Evolutionary conservation across 2,329 filamentous ascomycete species (phyloP).

Genomic region (Hortaea werneckii): DNA sequence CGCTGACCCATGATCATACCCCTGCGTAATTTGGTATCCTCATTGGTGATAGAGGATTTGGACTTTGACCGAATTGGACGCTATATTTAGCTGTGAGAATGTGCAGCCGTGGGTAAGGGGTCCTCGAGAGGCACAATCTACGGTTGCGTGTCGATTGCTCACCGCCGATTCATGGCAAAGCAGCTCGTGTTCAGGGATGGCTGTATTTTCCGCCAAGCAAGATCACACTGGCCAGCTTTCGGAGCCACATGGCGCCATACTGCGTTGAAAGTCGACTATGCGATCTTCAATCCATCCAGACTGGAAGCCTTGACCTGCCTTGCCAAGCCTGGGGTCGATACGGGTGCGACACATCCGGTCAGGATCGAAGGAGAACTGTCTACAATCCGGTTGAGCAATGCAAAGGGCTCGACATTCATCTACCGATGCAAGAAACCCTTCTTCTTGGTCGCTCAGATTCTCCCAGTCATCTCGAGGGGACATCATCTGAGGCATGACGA

Average conservation of each 20-base stretch:
- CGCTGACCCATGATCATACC: too few species aligned
- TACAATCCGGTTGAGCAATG: not conserved
- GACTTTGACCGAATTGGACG: too few species aligned
- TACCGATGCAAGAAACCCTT: not conserved
- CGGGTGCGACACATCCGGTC: not conserved
- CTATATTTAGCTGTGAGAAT: too few species aligned
- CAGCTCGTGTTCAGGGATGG: too few species aligned
- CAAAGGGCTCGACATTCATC: not conserved
- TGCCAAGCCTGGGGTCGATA: not conserved
- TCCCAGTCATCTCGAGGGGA: not conserved
- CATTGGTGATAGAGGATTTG: too few species aligned
- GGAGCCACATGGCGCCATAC: not conserved
- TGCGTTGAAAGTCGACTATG: not conserved
- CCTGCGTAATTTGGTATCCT: too few species aligned
- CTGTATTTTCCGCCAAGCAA: too few species aligned
- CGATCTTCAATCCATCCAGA: not conserved
- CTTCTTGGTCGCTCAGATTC: not conserved
- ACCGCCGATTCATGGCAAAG: too few species aligned
- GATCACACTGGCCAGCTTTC: not conserved
- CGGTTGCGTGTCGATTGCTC: too few species aligned
- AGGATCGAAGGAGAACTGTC: not conserved
- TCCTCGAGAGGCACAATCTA: too few species aligned
- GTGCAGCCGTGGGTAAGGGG: too few species aligned
- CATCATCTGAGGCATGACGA: not conserved
- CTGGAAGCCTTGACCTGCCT: not conserved